Evolutionary conservation across 176 grass and related monocot species (phyloP), one percentile per base, ranked within the genome.

Genomic region (Hsuehochloa calcarea): DNA sequence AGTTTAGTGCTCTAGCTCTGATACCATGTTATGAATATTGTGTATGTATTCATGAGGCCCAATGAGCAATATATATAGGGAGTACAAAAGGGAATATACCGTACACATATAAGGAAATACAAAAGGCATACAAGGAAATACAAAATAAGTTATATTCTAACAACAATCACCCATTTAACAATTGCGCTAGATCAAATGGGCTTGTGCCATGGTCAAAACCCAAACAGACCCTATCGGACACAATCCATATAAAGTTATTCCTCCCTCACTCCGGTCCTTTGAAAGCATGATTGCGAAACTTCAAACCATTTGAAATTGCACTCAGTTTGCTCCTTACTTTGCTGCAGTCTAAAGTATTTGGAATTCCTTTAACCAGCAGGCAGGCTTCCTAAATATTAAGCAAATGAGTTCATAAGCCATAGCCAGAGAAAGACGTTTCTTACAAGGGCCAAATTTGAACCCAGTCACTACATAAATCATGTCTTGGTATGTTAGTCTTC

Each of bases 331-430:
- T 65, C 10, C 6, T 17, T 84, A 25, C 58, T 40, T 74, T 50
- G 37, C 40, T 74, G 3, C 9, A 5, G 2, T 12, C 6, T 65
- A 50, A 20, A 41, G 34, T 72, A 73, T 16, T 34, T 72, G n/a
- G 23, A 34, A 67, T 87, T 19, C 12, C 23, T 25, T 45, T 25
- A 75, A 81, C 20, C 26, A 68, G 62, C 4, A 87, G 72, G 2
- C 1, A 66, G 35, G 12, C 17, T 66, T 12, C 72, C 1, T 74
- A 58, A 75, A 34, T 59, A 75, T 26, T 4, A 68, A 60, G 26
- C 1, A 68, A 82, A 68, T 75, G 71, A 22, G 75, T 59, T 23
- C 62, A 75, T 68, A 81, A 47, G 49, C 14, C 65, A 26, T 38
- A 45, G 34, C 4, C 0, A 25, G 17, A 35, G 60, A 14, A 25